Evolutionary conservation across 768 basidiomycete species (phyloP).

Genomic region (Brasilioporus rufonigricans): DNA sequence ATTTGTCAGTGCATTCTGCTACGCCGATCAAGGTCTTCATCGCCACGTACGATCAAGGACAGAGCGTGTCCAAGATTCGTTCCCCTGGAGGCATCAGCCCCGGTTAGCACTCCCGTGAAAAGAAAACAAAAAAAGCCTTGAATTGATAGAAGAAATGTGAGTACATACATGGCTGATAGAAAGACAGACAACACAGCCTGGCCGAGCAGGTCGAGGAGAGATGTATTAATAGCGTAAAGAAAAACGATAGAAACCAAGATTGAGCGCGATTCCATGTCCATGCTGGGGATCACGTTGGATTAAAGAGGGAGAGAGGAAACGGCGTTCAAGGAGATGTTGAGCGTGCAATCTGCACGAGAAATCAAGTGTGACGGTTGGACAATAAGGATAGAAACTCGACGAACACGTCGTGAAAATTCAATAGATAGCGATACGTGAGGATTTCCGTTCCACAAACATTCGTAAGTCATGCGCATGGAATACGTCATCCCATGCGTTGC

Average conservation of each 20-base stretch:
- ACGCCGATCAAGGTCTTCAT: too few species aligned
- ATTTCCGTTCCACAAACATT: constrained; percentile 22
- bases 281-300: neutral
- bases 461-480: constrained; percentile 26
- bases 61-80: neutral
- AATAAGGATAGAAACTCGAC: constrained; percentile 29
- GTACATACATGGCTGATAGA: constrained; percentile 14
- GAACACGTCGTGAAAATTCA: constrained; percentile 14
- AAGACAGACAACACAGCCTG: constrained; percentile 18
- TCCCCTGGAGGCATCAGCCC: neutral
- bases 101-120: neutral
- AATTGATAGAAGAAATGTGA: constrained; percentile 15
- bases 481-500: constrained; percentile 21
- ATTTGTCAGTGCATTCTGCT: too few species aligned
- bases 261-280: constrained; percentile 1
- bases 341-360: constrained; percentile 14
- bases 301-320: neutral
- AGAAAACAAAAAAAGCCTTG: neutral
- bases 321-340: constrained; percentile 5
- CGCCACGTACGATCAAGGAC: neutral
- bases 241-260: constrained; percentile 8
- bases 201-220: constrained; percentile 20
- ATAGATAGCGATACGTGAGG: constrained; percentile 18
- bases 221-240: neutral
- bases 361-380: constrained; percentile 20